phyloP scores from a whole-genome alignment of 2,329 filamentous ascomycete genomes.

The Fusarium virguliforme region DNA sequence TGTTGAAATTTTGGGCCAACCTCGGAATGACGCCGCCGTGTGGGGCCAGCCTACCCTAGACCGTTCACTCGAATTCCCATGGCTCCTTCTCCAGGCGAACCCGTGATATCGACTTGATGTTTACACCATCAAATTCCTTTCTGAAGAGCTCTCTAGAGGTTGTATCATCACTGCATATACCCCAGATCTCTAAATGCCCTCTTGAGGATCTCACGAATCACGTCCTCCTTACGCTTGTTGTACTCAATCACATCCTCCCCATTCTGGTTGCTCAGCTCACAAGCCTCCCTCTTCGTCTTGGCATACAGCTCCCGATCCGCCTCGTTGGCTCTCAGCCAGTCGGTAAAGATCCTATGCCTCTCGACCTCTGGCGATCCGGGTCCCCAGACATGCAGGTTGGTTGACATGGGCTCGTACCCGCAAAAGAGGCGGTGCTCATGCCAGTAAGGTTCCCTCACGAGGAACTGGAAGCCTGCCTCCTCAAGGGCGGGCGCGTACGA shows the following conservation, averaged over 20 bases:
- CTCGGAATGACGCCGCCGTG: constrained; percentile 42
- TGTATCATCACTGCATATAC: constrained; percentile 23
- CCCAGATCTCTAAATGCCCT: constrained; percentile 50
- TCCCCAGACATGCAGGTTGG: constrained; percentile 67
- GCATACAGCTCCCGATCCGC: constrained; percentile 60
- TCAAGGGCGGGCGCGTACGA: constrained; percentile 63
- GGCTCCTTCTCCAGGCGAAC: neutral
- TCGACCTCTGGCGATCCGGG: constrained; percentile 60
- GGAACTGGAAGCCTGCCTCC: constrained; percentile 62
- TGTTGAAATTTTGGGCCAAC: constrained; percentile 51
- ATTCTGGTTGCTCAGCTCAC: constrained; percentile 47
- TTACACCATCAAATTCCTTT: neutral
- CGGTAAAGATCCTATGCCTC: constrained; percentile 62
- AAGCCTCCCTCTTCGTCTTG: constrained; percentile 58
- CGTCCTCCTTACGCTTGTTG: constrained; percentile 60
- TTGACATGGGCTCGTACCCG: constrained; percentile 54
- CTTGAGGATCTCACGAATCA: constrained; percentile 59
- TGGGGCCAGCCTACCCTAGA: constrained; percentile 45
- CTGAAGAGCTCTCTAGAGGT: neutral
- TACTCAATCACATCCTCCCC: constrained; percentile 57
- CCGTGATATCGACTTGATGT: neutral
- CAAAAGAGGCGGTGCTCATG: constrained; percentile 65
- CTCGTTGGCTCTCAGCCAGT: constrained; percentile 60
- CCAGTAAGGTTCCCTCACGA: constrained; percentile 64
- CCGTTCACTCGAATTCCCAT: constrained; percentile 8